Percentiles rank a stretch among this genome's conserved stretches.
These are phyloP conservation scores for apple (Malus domestica) DNA, from an alignment of 306 rosid species.

Conservation along the genomic window ASM211411v1 NC_041792.1:4160001-4160500, in stretches of 20 bases:
- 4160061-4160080: too few relatives aligned
- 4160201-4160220: neutral
- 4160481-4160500: neutral
- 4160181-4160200: neutral
- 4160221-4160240: neutral
- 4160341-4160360: conserved; percentile 83
- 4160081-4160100: neutral
- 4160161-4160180: neutral
- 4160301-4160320: conserved; percentile 46
- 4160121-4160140: neutral
- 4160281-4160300: conserved; percentile 5
- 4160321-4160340: conserved; percentile 84
- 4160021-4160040: neutral
- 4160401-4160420: conserved; percentile 94
- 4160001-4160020: neutral
- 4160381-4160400: conserved; percentile 92
- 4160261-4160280: neutral
- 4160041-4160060: too few relatives aligned
- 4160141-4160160: neutral
- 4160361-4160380: conserved; percentile 94
- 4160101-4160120: neutral
- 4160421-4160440: conserved; percentile 4
- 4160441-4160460: neutral
- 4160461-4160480: neutral
- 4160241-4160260: neutral